phyloP scores from a whole-genome alignment of 495 filamentous ascomycete genomes.

The Mycothermus thermophilus region DNA sequence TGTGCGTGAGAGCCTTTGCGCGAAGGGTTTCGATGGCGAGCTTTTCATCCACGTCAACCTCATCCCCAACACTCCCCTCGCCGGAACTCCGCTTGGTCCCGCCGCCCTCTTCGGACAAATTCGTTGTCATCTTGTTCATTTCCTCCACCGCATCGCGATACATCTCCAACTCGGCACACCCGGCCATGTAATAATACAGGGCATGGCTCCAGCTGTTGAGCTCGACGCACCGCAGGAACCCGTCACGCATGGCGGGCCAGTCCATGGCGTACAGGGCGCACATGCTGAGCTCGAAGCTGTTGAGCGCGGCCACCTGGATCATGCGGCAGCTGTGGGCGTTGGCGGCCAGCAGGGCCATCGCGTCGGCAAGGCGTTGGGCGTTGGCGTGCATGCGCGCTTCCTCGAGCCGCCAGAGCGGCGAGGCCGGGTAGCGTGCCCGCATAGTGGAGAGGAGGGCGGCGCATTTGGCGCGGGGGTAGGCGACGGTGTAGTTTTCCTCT shows the following conservation, averaged over 20 bases:
- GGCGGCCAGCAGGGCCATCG: constrained; percentile 47
- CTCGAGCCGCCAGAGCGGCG: constrained; percentile 78
- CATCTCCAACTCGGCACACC: constrained; percentile 57
- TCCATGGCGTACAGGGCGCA: constrained; percentile 64
- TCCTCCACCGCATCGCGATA: constrained; percentile 50
- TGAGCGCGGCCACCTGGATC: constrained; percentile 69
- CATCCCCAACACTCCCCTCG: too few relatives aligned
- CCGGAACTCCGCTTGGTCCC: too few relatives aligned
- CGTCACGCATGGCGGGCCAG: constrained; percentile 54
- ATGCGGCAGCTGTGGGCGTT: constrained; percentile 56
- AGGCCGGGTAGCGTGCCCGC: constrained; percentile 65
- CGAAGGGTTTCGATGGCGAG: too few relatives aligned
- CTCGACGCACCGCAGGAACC: constrained; percentile 65
- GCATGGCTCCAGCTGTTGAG: constrained; percentile 86
- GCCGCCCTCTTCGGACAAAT: too few relatives aligned
- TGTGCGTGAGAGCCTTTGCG: constrained; percentile 25
- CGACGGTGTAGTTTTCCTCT: constrained; percentile 40
- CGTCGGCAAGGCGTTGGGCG: constrained; percentile 50
- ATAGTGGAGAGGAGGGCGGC: constrained; percentile 55
- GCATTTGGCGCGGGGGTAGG: constrained; percentile 61
- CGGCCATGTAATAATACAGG: constrained; percentile 84
- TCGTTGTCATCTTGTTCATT: constrained; percentile 25
- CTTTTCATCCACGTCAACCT: too few relatives aligned
- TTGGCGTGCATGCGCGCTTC: constrained; percentile 68
- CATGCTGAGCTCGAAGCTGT: constrained; percentile 73